Base-by-base conservation (phyloP, 805 yeast genomes). In the Candida coleopterorum region DNA sequence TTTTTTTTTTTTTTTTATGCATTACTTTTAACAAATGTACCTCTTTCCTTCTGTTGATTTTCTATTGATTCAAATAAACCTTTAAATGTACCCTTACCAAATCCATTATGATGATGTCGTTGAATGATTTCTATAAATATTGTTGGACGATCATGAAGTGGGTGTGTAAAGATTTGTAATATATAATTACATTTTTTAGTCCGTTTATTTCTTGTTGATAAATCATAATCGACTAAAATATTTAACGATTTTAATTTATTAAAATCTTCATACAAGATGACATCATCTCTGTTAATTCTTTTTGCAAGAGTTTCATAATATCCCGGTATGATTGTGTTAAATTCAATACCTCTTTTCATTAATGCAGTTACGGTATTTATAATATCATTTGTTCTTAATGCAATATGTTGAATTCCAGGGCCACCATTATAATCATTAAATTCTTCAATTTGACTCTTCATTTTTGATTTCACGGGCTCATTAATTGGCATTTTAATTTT, bases 1-100 rank as follows among this genome's bases (percentile, higher is more conserved):
- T n/a, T n/a, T n/a, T n/a, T n/a, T n/a, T n/a, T n/a, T 4, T 31
- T n/a, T 29, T 14, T 32, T 9, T 32, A 32, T 32, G 34, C 34
- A 32, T 32, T 32, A 32, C 4, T 22, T 24, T 31, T 15, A 16
- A 16, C 8, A 18, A 77, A 56, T 11, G 85, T 85, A 1, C 95
- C 95, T 35, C 95, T 72, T 34, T 58, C 50, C 39, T 55, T 67
- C 54, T 86, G 95, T 46, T 85, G 89, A n/a, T 70, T 69, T 55
- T 86, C 96, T 39, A 86, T 77, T 6, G 83, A 75, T 52, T 85
- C 89, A 52, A 84, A 86, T 25, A 87, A 62, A 0, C 93, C 84
- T 53, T 78, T 82, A 63, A 86, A 86, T 42, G 88, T 86, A 2
- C 95, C 95, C 34, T 87, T 87, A 1, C 95, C 96, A 58, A 86